Conservation (phyloP, 305 asterid genomes). For the Vinca major region DNA sequence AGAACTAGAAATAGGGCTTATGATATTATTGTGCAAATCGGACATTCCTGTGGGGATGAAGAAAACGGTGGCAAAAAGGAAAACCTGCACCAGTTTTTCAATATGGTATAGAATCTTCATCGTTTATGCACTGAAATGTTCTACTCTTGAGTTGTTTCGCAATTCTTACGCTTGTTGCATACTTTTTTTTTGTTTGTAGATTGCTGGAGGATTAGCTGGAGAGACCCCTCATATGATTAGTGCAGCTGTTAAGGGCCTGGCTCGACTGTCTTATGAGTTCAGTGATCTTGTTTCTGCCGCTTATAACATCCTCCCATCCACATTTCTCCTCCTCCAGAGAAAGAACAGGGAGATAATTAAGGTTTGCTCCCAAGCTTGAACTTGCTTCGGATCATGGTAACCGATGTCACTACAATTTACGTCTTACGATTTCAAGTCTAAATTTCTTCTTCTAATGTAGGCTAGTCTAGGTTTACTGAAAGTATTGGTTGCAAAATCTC, state of each 20-base stretch:
- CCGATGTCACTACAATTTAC: not conserved
- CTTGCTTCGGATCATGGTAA: not conserved
- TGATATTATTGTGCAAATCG: slow-evolving; percentile 83
- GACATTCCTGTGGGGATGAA: slow-evolving; percentile 76
- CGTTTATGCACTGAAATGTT: not conserved
- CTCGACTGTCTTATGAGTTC: slow-evolving; percentile 95
- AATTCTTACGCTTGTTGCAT: not conserved
- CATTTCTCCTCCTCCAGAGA: slow-evolving; percentile 76
- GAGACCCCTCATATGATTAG: slow-evolving; percentile 91
- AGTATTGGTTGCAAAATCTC: slow-evolving; percentile 87
- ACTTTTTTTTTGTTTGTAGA: slow-evolving; percentile 30
- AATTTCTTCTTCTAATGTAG: slow-evolving; percentile 30
- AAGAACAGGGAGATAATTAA: slow-evolving; percentile 78
- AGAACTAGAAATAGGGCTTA: slow-evolving; percentile 90
- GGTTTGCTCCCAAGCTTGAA: slow-evolving; percentile 27
- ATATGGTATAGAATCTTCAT: slow-evolving; percentile 43
- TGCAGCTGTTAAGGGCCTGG: slow-evolving; percentile 88
- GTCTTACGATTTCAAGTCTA: not conserved
- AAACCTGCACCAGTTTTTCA: slow-evolving; percentile 50
- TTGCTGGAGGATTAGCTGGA: slow-evolving; percentile 88
- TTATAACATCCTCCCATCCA: slow-evolving; percentile 65
- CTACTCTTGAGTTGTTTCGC: not conserved
- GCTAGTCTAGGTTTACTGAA: slow-evolving; percentile 84
- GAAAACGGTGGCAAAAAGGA: slow-evolving; percentile 59
- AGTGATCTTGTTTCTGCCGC: slow-evolving; percentile 69